Conservation (phyloP, 176 grass and related monocot species). For the Raddia distichophylla region DNA sequence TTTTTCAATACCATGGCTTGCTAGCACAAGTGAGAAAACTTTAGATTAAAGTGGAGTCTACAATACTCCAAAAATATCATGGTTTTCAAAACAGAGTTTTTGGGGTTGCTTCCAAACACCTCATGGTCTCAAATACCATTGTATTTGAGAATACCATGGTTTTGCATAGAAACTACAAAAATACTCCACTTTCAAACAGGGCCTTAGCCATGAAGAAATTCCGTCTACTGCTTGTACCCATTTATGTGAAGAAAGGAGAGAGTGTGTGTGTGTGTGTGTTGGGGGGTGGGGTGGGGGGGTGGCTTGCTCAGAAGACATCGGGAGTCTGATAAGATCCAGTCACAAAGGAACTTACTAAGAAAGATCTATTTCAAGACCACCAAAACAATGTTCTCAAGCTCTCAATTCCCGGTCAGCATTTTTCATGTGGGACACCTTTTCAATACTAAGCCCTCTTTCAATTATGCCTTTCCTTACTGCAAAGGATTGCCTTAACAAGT, state of each 20-base stretch:
- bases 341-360: background rate
- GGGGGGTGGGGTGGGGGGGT: background rate
- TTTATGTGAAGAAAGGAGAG: background rate
- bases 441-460: background rate
- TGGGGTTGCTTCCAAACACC: too few species aligned
- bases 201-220: background rate
- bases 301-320: background rate
- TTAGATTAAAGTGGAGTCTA: too few species aligned
- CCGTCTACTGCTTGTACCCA: background rate
- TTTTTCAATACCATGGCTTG: too few species aligned
- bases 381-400: background rate
- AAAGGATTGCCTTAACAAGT: constrained; percentile 14
- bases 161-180: too few species aligned
- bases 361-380: constrained; percentile 9
- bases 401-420: background rate
- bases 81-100: too few species aligned
- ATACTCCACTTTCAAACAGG: too few species aligned
- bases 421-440: background rate
- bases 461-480: background rate
- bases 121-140: too few species aligned
- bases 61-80: too few species aligned
- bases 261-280: background rate
- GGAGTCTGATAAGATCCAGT: background rate
- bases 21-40: too few species aligned
- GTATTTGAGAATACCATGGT: too few species aligned